Evolutionary conservation across 2,329 filamentous ascomycete genomes (phyloP), one percentile per base, ranked within the genome.

Genomic region (Monilinia vaccinii-corymbosi): DNA sequence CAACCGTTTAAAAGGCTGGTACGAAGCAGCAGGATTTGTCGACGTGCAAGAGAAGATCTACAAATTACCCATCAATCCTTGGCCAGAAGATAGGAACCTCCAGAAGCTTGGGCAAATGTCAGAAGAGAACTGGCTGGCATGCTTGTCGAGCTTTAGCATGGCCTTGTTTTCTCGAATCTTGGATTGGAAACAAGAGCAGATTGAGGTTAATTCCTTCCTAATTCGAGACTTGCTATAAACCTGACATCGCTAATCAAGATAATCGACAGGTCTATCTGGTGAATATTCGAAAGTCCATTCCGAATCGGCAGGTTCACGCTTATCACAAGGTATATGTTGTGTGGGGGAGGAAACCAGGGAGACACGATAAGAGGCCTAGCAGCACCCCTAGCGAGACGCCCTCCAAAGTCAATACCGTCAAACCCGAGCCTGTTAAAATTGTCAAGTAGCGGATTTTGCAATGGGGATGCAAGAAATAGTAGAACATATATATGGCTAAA

Each of bases 51-150:
- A 84, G 67, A 73, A 72, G 25, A 67, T 79, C 1, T 81, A 79
- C 69, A 82, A 79, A 68, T 72, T 83, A 42, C 82, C 82, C 0
- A 73, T 79, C 50, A 82, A 80, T 38, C 72, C 73, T 5, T 84
- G 82, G 82, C 74, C 81, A 0, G 77, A 76, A 63, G 71, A 70
- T 40, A 60, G 57, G 31, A 64, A 68, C 32, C 38, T 68, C 56
- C 68, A 69, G 48, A 55, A 56, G 1, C 32, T 69, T 23, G 69
- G 69, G 1, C 60, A 61, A 42, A 65, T 67, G 67, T 64, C 61
- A 18, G 69, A 68, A 38, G 62, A 65, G 13, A 71, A 71, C 46
- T 67, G 63, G 62, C 57, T 69, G 4, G 52, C 60, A 4, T 69
- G 68, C 2, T 55, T 71, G 32, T 56, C 55, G 4, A 69, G 46